Conservation (phyloP, 176 grass and related monocot species). For the Zoysia japonica region DNA sequence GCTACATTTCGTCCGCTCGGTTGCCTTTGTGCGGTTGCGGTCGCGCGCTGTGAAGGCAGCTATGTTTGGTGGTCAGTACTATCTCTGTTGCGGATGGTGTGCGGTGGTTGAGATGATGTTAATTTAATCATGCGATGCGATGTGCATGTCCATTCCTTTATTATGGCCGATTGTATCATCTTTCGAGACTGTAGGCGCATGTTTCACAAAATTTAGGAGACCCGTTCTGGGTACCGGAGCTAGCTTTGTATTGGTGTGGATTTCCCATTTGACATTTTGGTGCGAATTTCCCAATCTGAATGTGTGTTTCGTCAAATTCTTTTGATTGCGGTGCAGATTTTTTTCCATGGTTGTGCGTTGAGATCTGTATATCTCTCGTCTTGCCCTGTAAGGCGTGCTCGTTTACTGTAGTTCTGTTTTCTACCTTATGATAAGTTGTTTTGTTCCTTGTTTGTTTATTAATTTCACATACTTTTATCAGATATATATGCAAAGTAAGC, state of each 20-base stretch:
- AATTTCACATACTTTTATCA: background rate
- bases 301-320: background rate
- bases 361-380: background rate
- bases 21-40: background rate
- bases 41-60: background rate
- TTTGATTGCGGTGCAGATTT: background rate
- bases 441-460: conserved; percentile 9
- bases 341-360: background rate
- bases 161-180: background rate
- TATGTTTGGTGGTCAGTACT: background rate
- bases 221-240: background rate
- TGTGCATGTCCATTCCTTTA: background rate
- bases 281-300: background rate
- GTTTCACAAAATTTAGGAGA: background rate
- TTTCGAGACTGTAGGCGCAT: background rate
- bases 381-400: background rate
- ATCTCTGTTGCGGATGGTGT: background rate
- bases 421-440: background rate
- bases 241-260: background rate
- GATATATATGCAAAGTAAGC: background rate
- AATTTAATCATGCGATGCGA: background rate
- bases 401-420: background rate
- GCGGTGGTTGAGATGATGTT: background rate
- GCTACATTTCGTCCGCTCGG: background rate
- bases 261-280: background rate